phyloP scores from a whole-genome alignment of 495 filamentous ascomycete species.

The Hypoxylon trugodes region DNA sequence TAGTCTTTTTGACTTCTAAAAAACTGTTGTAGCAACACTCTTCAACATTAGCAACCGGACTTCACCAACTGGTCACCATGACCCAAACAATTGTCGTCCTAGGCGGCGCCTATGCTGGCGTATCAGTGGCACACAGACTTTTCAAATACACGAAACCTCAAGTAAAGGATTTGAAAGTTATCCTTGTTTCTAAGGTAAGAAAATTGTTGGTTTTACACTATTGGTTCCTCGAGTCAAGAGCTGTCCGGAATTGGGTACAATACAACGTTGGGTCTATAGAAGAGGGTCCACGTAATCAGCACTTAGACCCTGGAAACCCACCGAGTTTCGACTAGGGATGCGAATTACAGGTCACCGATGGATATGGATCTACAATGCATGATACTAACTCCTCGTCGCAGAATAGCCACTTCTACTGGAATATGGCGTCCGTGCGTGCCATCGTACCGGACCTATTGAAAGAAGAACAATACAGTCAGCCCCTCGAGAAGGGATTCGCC shows the following conservation, averaged over 20 bases:
- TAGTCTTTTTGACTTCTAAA: neutral
- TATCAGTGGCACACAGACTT: conserved; percentile 62
- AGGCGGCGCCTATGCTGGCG: conserved; percentile 62
- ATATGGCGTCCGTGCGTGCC: conserved; percentile 63
- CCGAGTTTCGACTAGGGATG: conserved; percentile 34
- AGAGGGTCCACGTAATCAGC: conserved; percentile 16
- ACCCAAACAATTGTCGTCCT: conserved; percentile 60
- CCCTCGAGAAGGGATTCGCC: conserved; percentile 50
- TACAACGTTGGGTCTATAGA: neutral
- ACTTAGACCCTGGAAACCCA: conserved; percentile 7
- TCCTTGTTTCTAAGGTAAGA: conserved; percentile 57
- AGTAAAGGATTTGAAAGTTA: conserved; percentile 52
- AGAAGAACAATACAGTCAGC: conserved; percentile 56
- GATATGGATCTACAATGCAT: neutral
- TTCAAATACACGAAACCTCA: conserved; percentile 52
- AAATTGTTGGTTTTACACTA: neutral
- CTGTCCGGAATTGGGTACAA: conserved; percentile 2
- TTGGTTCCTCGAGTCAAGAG: neutral
- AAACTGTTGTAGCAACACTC: neutral
- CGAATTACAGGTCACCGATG: neutral
- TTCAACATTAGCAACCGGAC: conserved; percentile 16
- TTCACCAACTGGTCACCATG: conserved; percentile 44
- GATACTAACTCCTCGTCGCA: conserved; percentile 41
- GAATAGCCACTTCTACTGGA: conserved; percentile 67
- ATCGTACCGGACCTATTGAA: conserved; percentile 59